Evolutionary conservation across 2,329 filamentous ascomycete species (phyloP).

Genomic region (Fusarium dlaminii): DNA sequence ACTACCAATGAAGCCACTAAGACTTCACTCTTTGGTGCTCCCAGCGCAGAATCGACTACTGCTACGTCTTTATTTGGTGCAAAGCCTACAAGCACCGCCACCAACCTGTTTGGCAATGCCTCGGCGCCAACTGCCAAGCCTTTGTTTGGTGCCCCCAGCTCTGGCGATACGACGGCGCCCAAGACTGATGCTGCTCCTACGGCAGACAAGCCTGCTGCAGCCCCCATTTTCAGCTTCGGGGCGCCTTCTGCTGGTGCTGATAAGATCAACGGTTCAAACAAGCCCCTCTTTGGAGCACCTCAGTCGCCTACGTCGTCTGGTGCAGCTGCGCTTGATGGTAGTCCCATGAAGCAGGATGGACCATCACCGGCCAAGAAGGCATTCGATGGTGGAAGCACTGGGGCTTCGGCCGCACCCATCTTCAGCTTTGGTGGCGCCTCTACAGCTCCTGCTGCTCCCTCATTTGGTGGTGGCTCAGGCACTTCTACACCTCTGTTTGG

Average conservation of each 20-base stretch:
- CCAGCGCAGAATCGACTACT: slow-evolving; percentile 26
- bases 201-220: slow-evolving; percentile 35
- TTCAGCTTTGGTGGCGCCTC: slow-evolving; percentile 49
- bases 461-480: slow-evolving; percentile 47
- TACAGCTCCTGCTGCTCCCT: slow-evolving; percentile 38
- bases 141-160: slow-evolving; percentile 43
- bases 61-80: slow-evolving; percentile 39
- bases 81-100: slow-evolving; percentile 38
- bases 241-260: slow-evolving; percentile 34
- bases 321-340: slow-evolving; percentile 52
- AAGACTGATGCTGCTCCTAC: slow-evolving; percentile 38
- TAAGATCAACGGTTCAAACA: slow-evolving; percentile 46
- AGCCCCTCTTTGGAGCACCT: slow-evolving; percentile 52
- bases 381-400: slow-evolving; percentile 41
- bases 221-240: slow-evolving; percentile 50
- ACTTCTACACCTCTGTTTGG: slow-evolving; percentile 48
- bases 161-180: slow-evolving; percentile 24
- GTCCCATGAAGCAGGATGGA: slow-evolving; percentile 56
- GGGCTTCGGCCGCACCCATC: slow-evolving; percentile 41
- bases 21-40: slow-evolving; percentile 47
- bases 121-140: slow-evolving; percentile 38
- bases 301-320: slow-evolving; percentile 47
- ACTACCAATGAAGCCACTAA: slow-evolving; percentile 32
- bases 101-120: slow-evolving; percentile 46
- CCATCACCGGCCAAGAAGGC: slow-evolving; percentile 51